Evolutionary conservation across 1,284 basidiomycete species (phyloP), one percentile per base, ranked within the genome.

Genomic region (Melanopsichium pennsylvanicum): DNA sequence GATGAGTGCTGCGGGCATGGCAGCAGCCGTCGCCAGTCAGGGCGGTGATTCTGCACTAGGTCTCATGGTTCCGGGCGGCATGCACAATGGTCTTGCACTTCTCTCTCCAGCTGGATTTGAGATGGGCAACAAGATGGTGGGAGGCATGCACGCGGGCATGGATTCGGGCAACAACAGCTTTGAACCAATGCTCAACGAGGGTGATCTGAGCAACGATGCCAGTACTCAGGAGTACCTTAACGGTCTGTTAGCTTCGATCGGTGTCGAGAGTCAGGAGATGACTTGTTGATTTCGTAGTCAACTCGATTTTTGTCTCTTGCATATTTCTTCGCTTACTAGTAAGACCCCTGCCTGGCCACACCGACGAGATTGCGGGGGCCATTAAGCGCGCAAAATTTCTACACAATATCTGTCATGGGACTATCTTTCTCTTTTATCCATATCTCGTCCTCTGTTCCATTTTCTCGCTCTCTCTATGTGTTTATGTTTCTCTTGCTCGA

Each of bases 161-260:
- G 49, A 54, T 35, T 62, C 60, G 36, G 56, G 57, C 57, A 56
- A 52, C 44, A 67, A 48, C 41, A 68, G 64, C 49, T 67, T 67
- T 34, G 63, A 68, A 46, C 44, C 47, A 31, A 66, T 61, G 57
- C 42, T 61, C 33, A 36, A 60, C 44, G 52, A 56, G 15, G 45
- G 37, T 19, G 56, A 60, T 21, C 63, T 60, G 18, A 58, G 38
- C 61, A 47, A 61, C 45, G 68, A 64, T 22, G 52, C 50, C 31
- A 60, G 43, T 19, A 58, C 68, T 12, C 62, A 64, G 36, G 61
- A 70, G 32, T 70, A 70, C 16, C 62, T 70, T 3, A 57, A 66
- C 16, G 61, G 56, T 15, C 38, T 70, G 23, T 35, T 70, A 16
- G 56, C 68, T n/a, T 70, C 68, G 22, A 70, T 70, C 37, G 68